Percentiles rank a stretch among this genome's conserved stretches.
phyloP scores from a whole-genome alignment of 2,329 filamentous ascomycete species.

The Penicillium sp. region DNA sequence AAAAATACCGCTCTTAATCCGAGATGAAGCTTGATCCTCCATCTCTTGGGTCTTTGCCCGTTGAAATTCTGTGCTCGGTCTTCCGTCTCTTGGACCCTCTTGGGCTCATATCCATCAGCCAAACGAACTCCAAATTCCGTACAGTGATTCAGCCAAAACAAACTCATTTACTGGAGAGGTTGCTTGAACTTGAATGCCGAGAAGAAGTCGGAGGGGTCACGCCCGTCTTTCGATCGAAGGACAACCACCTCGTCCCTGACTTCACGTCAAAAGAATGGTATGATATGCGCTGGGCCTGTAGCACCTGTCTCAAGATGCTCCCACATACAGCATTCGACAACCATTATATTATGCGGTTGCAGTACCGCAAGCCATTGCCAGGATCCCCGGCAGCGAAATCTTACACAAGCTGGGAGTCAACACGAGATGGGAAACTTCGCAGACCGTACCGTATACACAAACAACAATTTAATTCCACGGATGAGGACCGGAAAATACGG shows the following conservation, averaged over 20 bases:
- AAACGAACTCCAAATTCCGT: conserved; percentile 7
- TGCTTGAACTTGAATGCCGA: conserved; percentile 7
- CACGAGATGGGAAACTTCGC: background rate
- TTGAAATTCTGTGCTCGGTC: conserved; percentile 4
- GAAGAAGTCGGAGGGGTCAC: conserved; percentile 3
- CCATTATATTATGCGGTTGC: conserved; percentile 4
- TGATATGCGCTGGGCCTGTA: conserved; percentile 7
- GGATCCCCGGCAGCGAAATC: conserved; percentile 1
- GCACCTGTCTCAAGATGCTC: conserved; percentile 6
- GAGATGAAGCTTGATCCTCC: background rate
- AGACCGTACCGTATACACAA: background rate
- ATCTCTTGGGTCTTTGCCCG: conserved; percentile 1
- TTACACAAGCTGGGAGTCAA: conserved; percentile 2
- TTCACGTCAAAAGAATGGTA: conserved; percentile 5
- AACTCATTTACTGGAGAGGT: conserved; percentile 4
- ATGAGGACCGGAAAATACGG: background rate
- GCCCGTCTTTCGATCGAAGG: background rate
- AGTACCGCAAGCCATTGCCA: conserved; percentile 8
- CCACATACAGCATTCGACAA: conserved; percentile 6
- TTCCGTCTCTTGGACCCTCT: conserved; percentile 8
- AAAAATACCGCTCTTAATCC: background rate
- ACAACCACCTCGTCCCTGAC: background rate
- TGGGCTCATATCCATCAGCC: conserved; percentile 6
- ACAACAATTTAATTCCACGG: background rate
- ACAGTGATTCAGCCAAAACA: conserved; percentile 1